These are phyloP conservation scores for Ophiostoma ulmi DNA, from an alignment of 2,329 filamentous ascomycete species.

Conservation along the genomic window DNA sequence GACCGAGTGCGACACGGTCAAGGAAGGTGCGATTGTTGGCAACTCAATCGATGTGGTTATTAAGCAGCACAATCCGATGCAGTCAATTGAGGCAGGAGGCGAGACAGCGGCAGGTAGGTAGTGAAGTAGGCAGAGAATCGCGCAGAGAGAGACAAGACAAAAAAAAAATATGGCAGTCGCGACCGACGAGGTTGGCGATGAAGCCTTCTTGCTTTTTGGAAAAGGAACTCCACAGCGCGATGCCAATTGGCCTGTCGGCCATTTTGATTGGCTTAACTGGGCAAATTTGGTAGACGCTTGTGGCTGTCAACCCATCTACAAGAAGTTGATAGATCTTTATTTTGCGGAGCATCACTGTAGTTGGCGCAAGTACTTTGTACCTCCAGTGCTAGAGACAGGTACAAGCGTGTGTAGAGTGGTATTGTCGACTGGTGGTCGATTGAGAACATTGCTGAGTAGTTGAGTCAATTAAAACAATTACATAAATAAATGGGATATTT, in stretches of 20 bases:
- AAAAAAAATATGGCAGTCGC: neutral
- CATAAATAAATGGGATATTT: neutral
- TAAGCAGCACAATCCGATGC: no score
- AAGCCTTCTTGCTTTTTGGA: neutral
- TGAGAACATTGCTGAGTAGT: neutral
- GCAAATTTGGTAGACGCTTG: neutral
- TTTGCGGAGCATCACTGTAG: neutral
- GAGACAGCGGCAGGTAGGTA: neutral
- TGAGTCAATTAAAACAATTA: neutral
- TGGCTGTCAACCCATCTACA: neutral
- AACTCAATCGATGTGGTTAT: no score
- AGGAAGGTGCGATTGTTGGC: neutral
- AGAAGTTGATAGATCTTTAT: neutral
- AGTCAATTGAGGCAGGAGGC: neutral
- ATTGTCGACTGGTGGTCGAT: neutral
- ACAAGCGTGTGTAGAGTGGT: neutral
- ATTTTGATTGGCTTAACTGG: neutral
- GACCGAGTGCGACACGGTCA: neutral
- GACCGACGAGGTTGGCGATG: constrained; percentile 9
- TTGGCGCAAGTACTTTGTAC: neutral
- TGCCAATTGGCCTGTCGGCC: neutral
- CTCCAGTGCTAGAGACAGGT: constrained; percentile 1
- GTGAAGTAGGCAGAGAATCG: neutral
- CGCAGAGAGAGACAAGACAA: neutral
- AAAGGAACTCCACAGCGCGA: neutral